Conservation (phyloP, 2,329 filamentous ascomycete genomes). For the Cordyceps fumosorosea region DNA sequence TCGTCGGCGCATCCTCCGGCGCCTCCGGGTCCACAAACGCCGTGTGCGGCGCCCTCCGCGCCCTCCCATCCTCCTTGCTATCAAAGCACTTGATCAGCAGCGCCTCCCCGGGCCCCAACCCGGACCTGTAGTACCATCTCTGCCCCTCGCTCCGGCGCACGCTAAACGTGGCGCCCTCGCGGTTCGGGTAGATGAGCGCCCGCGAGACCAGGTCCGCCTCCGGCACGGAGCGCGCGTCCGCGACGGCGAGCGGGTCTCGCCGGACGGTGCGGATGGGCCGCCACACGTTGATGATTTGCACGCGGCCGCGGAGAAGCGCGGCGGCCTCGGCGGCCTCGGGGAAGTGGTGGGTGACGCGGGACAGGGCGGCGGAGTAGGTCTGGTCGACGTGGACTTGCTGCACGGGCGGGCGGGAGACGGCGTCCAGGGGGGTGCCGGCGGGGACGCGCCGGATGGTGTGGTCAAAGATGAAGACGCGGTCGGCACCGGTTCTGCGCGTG, state of each 20-base stretch:
- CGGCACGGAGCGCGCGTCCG: slow-evolving; percentile 41
- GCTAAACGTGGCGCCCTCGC: slow-evolving; percentile 42
- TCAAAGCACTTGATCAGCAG: slow-evolving; percentile 58
- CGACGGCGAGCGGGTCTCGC: slow-evolving; percentile 48
- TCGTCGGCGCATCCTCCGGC: slow-evolving; percentile 33
- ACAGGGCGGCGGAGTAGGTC: slow-evolving; percentile 39
- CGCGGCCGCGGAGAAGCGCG: slow-evolving; percentile 36
- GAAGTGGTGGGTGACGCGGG: slow-evolving; percentile 33
- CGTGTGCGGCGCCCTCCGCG: slow-evolving; percentile 47
- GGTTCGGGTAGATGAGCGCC: slow-evolving; percentile 44
- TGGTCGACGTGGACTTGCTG: slow-evolving; percentile 52
- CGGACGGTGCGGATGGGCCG: slow-evolving; percentile 43
- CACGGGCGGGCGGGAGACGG: slow-evolving; percentile 34
- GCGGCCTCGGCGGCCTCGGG: slow-evolving; percentile 39
- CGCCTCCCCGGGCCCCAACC: slow-evolving; percentile 46
- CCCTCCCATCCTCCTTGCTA: slow-evolving; percentile 46
- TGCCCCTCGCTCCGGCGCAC: slow-evolving; percentile 37
- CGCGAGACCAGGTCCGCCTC: slow-evolving; percentile 44
- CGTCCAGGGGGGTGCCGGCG: slow-evolving; percentile 36
- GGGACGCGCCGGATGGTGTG: slow-evolving; percentile 45
- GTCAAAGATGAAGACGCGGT: slow-evolving; percentile 53
- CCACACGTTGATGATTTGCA: slow-evolving; percentile 50
- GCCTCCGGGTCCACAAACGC: slow-evolving; percentile 43
- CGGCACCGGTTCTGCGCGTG: slow-evolving; percentile 45
- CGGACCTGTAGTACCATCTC: slow-evolving; percentile 47